These are phyloP conservation scores for Cymbopogon flexuosus DNA, from an alignment of 202 grass and related monocot genomes.

Conservation along the genomic window DNA sequence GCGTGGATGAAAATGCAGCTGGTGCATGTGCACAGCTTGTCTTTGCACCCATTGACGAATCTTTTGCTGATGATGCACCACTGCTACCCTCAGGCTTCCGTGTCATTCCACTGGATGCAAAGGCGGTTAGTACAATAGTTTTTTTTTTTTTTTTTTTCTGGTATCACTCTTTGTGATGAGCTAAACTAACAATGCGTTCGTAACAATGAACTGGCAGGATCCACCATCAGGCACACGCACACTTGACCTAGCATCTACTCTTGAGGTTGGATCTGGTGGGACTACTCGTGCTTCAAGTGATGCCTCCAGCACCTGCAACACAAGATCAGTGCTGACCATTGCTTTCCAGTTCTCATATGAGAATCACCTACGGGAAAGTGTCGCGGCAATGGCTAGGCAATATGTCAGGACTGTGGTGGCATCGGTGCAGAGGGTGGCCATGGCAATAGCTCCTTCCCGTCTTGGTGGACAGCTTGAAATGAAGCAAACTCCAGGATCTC, in stretches of 20 bases:
- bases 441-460: conserved; percentile 76
- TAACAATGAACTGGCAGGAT: conserved; percentile 46
- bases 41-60: conserved; percentile 97
- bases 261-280: conserved; percentile 75
- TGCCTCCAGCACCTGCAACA: conserved; percentile 43
- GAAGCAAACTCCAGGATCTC: conserved; percentile 58
- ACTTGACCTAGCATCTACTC: conserved; percentile 84
- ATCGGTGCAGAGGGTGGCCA: conserved; percentile 85
- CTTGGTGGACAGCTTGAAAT: conserved; percentile 56
- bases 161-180: neutral
- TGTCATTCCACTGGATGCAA: conserved; percentile 77
- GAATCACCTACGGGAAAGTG: conserved; percentile 77
- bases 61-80: conserved; percentile 80
- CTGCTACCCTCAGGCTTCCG: conserved; percentile 91
- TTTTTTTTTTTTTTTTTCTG: neutral
- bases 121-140: conserved; percentile 42
- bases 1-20: conserved; percentile 75
- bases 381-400: conserved; percentile 81
- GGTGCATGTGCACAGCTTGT: conserved; percentile 88
- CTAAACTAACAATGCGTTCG: neutral
- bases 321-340: conserved; percentile 85
- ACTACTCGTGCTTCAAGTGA: conserved; percentile 49
- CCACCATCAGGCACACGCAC: conserved; percentile 58
- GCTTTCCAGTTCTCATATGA: conserved; percentile 97
- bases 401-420: conserved; percentile 86